Evolutionary conservation across 2,329 filamentous ascomycete species (phyloP).

Genomic region (Hymenotorrendiella dingleyae): DNA sequence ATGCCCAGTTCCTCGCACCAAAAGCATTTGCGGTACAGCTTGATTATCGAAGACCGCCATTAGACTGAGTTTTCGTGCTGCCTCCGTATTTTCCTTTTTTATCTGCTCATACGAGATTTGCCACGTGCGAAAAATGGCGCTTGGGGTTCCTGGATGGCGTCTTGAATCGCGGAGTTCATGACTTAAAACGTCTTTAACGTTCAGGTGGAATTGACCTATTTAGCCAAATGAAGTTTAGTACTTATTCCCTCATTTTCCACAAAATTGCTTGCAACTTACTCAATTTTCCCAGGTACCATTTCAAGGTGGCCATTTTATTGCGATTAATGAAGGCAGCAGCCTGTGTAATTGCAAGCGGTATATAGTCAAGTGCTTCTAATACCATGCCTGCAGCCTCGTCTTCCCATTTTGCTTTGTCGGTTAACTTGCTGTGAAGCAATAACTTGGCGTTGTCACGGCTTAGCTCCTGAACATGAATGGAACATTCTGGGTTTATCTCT

Average conservation of each 20-base stretch:
- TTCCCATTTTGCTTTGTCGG: not conserved
- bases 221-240: too few species aligned
- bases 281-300: not conserved
- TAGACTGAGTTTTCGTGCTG: not conserved
- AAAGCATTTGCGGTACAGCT: not conserved
- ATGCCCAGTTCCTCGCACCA: too few species aligned
- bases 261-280: too few species aligned
- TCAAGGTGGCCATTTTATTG: not conserved
- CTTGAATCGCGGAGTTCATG: not conserved
- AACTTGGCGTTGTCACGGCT: not conserved
- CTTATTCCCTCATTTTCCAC: too few species aligned
- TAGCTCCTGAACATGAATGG: not conserved
- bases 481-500: not conserved
- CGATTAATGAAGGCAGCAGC: not conserved
- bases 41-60: not conserved
- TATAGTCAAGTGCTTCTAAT: not conserved
- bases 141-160: not conserved
- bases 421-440: not conserved
- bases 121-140: not conserved
- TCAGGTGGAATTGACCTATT: not conserved
- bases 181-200: not conserved
- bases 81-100: not conserved
- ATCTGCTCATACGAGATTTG: not conserved
- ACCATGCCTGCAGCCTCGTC: not conserved
- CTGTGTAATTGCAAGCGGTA: not conserved